Evolutionary conservation across 2,329 filamentous ascomycete species (phyloP).

Genomic region (Xylaria sp.): DNA sequence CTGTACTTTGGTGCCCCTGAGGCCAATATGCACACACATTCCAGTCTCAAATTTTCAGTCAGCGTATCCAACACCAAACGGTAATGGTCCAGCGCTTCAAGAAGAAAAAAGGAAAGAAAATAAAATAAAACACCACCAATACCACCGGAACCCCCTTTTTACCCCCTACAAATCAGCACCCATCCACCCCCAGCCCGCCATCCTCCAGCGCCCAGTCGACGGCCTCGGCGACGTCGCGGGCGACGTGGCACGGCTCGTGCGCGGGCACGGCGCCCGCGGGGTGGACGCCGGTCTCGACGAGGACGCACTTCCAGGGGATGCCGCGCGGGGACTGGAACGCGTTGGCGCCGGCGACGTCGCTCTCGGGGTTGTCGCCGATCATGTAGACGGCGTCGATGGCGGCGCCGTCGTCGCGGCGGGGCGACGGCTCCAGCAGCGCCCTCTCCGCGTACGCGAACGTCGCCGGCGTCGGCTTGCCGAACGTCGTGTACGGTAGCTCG

Average conservation of each 20-base stretch:
- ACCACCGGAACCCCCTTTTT: too few relatives aligned
- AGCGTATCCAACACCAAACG: too few relatives aligned
- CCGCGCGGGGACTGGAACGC: conserved; percentile 57
- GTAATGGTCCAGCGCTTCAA: too few relatives aligned
- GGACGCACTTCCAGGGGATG: conserved; percentile 64
- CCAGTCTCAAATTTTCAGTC: too few relatives aligned
- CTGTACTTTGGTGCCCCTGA: too few relatives aligned
- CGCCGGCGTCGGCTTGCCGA: conserved; percentile 66
- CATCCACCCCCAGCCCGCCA: background rate
- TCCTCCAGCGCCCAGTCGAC: conserved; percentile 61
- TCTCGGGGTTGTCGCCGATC: conserved; percentile 70
- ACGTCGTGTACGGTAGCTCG: conserved; percentile 56
- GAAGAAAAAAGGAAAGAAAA: too few relatives aligned
- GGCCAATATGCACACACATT: too few relatives aligned
- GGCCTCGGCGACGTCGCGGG: conserved; percentile 64
- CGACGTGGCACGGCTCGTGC: conserved; percentile 57
- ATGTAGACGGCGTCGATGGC: conserved; percentile 65
- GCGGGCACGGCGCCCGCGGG: conserved; percentile 45
- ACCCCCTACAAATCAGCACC: background rate
- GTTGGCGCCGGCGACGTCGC: conserved; percentile 72
- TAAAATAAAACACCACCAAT: too few relatives aligned
- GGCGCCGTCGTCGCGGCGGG: conserved; percentile 7
- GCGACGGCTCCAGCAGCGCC: conserved; percentile 42
- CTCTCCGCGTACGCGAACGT: conserved; percentile 71
- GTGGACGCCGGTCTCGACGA: conserved; percentile 72